Evolutionary conservation across 495 filamentous ascomycete species (phyloP), one percentile per base, ranked within the genome.

Genomic region (Aspergillus campestris): DNA sequence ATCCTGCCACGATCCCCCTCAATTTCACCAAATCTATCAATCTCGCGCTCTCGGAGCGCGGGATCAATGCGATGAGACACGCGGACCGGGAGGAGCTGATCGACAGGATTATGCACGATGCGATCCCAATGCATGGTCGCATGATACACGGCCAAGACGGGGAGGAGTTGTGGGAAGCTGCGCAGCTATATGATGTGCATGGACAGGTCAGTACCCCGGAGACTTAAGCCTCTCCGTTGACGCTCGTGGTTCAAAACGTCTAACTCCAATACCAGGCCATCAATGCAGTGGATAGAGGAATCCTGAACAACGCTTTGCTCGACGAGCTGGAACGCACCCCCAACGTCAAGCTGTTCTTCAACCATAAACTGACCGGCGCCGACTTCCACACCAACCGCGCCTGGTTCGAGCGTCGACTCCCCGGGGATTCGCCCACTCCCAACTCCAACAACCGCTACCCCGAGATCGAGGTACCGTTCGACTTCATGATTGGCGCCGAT

Each of bases 11-110:
- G 0, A 82, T 81, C 8, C 90, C 92, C 0, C 73, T 96, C 42
- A 96, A 97, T 58, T 96, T 97, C 63, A 94, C 89, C 35, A 94
- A 87, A 63, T 97, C 94, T 10, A 99, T 99, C 72, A 99, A 97
- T 57, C 71, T 99, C 13, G 89, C 92, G 12, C 67, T 99, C 8
- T 96, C 92, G 0, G 88, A 96, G 62, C 82, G 92, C 30, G 92
- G 92, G n/a, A 86, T 96, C 58, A 87, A 86, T 56, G 82, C 91
- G 30, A 82, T 97, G 67, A 73, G 76, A 18, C 66, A 84, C 48
- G 78, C 86, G 1, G 66, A 76, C 35, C 73, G 77, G 12, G 59
- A 73, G 6, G 74, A 76, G 8, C 73, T 96, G 24, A 72, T 94
- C 39, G 74, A 89, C 1, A 74, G 82, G 55, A 76, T 97, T 15